These are phyloP conservation scores for Annulohypoxylon bovei DNA, from an alignment of 495 filamentous ascomycete species.

Conservation along the genomic window DNA sequence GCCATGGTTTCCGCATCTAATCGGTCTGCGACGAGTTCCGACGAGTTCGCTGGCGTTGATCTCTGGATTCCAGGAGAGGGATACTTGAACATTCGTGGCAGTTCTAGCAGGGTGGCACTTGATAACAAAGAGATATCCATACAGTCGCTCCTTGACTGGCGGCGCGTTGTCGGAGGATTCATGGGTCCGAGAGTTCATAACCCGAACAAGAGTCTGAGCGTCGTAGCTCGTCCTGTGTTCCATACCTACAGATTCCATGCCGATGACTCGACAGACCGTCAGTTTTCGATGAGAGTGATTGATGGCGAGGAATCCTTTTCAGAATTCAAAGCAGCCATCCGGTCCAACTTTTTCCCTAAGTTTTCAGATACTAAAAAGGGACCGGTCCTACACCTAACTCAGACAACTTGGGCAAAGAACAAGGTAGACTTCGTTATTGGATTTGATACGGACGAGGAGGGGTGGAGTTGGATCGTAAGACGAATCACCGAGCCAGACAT, in stretches of 20 bases:
- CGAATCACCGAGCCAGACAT: constrained; percentile 38
- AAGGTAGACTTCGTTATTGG: constrained; percentile 24
- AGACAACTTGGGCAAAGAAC: constrained; percentile 14
- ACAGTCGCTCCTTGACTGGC: constrained; percentile 8
- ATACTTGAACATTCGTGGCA: neutral
- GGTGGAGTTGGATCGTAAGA: constrained; percentile 40
- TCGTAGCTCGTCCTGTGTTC: constrained; percentile 23
- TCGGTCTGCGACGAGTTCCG: neutral
- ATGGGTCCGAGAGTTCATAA: neutral
- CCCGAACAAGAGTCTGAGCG: neutral
- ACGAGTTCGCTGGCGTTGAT: constrained; percentile 5
- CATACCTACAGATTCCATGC: constrained; percentile 3
- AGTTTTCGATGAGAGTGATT: neutral
- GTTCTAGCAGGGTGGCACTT: neutral
- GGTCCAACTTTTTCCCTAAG: neutral
- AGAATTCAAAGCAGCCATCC: constrained; percentile 16
- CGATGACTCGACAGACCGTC: neutral
- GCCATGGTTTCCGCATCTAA: neutral
- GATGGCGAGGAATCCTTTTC: neutral
- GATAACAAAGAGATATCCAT: neutral
- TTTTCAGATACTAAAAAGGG: neutral
- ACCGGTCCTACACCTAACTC: constrained; percentile 18
- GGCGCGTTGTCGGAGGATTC: neutral
- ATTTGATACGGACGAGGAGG: constrained; percentile 28
- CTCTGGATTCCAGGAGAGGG: constrained; percentile 23